These are phyloP conservation scores for Colletotrichum orbiculare DNA, from an alignment of 2,329 filamentous ascomycete genomes.

Conservation along the genomic window DNA sequence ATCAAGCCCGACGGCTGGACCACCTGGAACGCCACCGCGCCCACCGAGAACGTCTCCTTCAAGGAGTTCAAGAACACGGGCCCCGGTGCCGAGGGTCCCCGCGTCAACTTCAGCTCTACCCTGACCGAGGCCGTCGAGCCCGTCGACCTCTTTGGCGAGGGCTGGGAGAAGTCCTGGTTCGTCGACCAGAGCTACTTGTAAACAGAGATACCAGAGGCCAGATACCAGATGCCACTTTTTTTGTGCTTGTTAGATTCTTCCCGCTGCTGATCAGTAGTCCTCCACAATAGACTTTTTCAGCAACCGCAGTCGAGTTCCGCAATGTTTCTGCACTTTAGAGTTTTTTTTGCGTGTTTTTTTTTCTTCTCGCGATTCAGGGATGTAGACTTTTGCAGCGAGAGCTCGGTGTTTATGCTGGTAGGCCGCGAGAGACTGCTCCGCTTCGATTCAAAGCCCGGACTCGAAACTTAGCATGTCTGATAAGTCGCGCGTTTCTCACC, in stretches of 20 bases:
- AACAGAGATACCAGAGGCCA: not conserved
- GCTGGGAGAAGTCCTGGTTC: conserved; percentile 34
- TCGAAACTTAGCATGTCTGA: no score
- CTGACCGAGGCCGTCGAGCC: conserved; percentile 12
- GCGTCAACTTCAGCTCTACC: conserved; percentile 23
- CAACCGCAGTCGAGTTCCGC: no score
- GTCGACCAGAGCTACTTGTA: conserved; percentile 28
- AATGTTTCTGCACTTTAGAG: no score
- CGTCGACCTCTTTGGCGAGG: conserved; percentile 13
- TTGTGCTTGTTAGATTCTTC: not conserved
- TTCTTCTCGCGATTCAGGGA: no score
- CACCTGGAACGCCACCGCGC: conserved; percentile 52
- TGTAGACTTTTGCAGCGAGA: no score
- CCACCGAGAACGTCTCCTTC: conserved; percentile 60
- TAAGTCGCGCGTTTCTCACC: no score
- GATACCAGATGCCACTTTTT: not conserved
- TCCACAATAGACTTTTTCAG: no score
- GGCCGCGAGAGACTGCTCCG: no score
- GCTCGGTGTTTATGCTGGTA: no score
- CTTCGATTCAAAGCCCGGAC: no score
- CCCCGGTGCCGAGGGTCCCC: conserved; percentile 49
- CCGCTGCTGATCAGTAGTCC: not conserved
- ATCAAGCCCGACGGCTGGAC: conserved; percentile 64
- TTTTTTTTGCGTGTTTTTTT: no score
- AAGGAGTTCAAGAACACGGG: conserved; percentile 65